Conservation (phyloP, 495 filamentous ascomycete genomes). For the Penicillium parvum region DNA sequence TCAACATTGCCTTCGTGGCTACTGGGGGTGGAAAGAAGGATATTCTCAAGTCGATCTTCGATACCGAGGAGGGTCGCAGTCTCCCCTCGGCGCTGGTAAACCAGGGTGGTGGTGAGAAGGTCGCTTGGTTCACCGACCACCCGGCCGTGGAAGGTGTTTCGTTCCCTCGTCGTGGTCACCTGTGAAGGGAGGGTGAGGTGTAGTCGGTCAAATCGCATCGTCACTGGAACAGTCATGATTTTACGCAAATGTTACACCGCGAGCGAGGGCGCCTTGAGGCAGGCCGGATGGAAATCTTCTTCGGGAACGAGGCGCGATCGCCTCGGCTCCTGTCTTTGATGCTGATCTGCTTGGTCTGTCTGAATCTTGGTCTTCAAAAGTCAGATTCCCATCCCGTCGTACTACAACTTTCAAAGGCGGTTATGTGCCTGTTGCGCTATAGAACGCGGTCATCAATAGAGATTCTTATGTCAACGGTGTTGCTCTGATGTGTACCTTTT, state of each 20-base stretch:
- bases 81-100: conserved; percentile 89
- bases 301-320: no score
- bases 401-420: neutral
- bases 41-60: conserved; percentile 87
- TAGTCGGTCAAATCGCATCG: no score
- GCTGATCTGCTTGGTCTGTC: neutral
- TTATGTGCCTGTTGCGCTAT: neutral
- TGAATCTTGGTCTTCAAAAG: neutral
- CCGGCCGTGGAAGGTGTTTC: conserved; percentile 76
- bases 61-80: conserved; percentile 64
- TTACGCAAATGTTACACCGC: no score
- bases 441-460: conserved; percentile 6
- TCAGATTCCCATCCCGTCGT: neutral
- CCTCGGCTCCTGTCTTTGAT: neutral
- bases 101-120: conserved; percentile 71
- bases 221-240: no score
- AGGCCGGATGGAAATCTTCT: neutral
- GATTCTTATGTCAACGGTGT: neutral
- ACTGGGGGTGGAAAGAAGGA: conserved; percentile 87
- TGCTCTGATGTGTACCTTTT: no score
- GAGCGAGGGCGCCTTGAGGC: no score
- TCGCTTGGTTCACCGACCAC: conserved; percentile 91
- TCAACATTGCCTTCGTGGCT: conserved; percentile 84
- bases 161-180: conserved; percentile 66
- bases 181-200: no score